These are phyloP conservation scores for Mycogone perniciosa DNA, from an alignment of 2,329 filamentous ascomycete species.

Conservation along the genomic window DNA sequence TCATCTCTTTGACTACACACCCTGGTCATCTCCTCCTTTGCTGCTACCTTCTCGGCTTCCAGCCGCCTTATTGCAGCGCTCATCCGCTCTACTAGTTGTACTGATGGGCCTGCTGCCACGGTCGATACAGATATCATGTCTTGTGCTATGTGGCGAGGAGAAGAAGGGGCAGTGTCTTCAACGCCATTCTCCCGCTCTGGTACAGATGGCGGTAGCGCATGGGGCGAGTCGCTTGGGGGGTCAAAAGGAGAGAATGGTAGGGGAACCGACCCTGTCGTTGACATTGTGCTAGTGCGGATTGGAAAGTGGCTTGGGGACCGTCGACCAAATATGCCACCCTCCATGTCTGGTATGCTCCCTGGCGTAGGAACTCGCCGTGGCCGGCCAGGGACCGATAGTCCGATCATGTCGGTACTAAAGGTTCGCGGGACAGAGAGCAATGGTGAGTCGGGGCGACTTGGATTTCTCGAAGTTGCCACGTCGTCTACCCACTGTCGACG, in stretches of 20 bases:
- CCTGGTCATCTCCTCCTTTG: conserved; percentile 76
- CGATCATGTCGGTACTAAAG: conserved; percentile 49
- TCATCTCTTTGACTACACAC: conserved; percentile 85
- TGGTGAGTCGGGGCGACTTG: conserved; percentile 50
- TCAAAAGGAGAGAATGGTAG: conserved; percentile 45
- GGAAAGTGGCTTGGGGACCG: conserved; percentile 46
- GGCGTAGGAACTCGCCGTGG: conserved; percentile 33
- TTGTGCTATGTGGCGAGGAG: conserved; percentile 64
- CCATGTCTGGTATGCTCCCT: conserved; percentile 42
- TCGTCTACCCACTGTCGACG: conserved; percentile 49
- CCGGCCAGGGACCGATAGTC: conserved; percentile 36
- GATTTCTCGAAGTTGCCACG: conserved; percentile 37
- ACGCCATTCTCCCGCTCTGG: conserved; percentile 47
- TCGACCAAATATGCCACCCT: conserved; percentile 36
- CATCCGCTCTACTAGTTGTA: conserved; percentile 95
- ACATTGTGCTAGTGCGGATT: conserved; percentile 34
- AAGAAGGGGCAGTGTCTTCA: conserved; percentile 42
- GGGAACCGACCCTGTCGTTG: conserved; percentile 30
- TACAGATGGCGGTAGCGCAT: conserved; percentile 33
- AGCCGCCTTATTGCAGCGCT: conserved; percentile 84
- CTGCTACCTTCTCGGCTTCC: conserved; percentile 84
- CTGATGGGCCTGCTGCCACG: conserved; percentile 81
- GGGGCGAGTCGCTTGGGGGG: conserved; percentile 25
- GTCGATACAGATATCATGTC: conserved; percentile 88
- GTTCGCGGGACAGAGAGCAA: conserved; percentile 45